phyloP scores from a whole-genome alignment of 139 green algal species.

The Haematococcus sp. region DNA sequence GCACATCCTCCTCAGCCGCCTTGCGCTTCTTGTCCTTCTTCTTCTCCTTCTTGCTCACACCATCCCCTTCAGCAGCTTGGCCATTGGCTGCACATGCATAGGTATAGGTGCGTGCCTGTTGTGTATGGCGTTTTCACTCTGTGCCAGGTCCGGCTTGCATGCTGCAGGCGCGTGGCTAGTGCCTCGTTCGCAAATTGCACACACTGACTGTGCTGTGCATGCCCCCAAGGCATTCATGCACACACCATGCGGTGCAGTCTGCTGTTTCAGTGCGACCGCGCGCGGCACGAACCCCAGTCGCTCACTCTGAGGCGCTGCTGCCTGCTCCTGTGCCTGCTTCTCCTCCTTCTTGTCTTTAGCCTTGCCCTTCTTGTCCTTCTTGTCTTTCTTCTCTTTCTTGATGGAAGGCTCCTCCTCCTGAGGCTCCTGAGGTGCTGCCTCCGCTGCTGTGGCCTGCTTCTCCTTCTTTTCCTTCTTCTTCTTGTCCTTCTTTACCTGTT shows the following conservation, averaged over 20 bases:
- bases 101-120: too few species aligned
- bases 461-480: conserved; percentile 4
- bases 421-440: neutral
- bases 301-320: neutral
- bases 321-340: conserved; percentile 9
- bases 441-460: conserved; percentile 10
- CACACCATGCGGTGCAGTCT: neutral
- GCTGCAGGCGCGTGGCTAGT: too few species aligned
- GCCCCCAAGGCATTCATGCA: neutral
- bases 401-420: conserved; percentile 9
- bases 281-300: neutral
- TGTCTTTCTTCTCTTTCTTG: conserved; percentile 7
- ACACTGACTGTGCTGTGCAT: too few species aligned
- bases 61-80: neutral
- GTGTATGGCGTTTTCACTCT: too few species aligned
- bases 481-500: conserved; percentile 9
- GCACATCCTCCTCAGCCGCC: neutral
- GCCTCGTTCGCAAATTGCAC: too few species aligned
- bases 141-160: too few species aligned
- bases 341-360: conserved; percentile 1
- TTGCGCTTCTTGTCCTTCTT: conserved; percentile 8
- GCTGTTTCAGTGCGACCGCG: conserved; percentile 1
- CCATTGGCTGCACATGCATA: too few species aligned
- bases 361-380: conserved; percentile 11
- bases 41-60: neutral